phyloP scores from a whole-genome alignment of 805 yeast genomes.

The Wickerhamomyces chaumierensis region DNA sequence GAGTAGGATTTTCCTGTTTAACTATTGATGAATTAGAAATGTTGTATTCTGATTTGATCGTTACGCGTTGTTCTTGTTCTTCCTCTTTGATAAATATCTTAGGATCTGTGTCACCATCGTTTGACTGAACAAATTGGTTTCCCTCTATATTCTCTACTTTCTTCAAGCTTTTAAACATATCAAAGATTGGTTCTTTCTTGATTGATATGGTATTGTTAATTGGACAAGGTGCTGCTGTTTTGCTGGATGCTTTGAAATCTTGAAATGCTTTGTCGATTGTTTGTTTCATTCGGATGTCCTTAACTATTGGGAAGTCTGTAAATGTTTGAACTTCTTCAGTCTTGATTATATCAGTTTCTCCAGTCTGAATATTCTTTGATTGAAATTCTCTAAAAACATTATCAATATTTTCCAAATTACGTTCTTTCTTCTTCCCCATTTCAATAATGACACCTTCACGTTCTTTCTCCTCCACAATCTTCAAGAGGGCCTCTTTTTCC shows the following conservation, averaged over 20 bases:
- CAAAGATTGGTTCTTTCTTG: background rate
- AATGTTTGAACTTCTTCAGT: background rate
- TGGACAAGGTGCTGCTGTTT: background rate
- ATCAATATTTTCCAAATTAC: conserved; percentile 1
- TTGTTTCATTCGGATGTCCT: background rate
- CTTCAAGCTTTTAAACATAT: background rate
- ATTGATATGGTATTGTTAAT: no score
- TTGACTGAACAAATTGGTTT: no score
- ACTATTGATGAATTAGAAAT: no score
- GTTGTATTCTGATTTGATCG: no score
- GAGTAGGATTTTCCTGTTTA: no score
- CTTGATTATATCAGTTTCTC: background rate
- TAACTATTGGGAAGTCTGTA: no score
- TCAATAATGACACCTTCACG: background rate
- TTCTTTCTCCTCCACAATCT: background rate
- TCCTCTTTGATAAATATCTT: background rate
- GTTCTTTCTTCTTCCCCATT: conserved; percentile 3
- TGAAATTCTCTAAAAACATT: background rate
- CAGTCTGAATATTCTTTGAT: background rate
- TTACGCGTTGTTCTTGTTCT: background rate
- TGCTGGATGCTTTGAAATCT: background rate
- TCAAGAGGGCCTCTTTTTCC: background rate
- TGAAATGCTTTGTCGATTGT: background rate
- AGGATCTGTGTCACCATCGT: no score
- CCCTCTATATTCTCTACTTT: background rate